Conservation (phyloP, 2,329 filamentous ascomycete species). For the Penicillium griseofulvum region DNA sequence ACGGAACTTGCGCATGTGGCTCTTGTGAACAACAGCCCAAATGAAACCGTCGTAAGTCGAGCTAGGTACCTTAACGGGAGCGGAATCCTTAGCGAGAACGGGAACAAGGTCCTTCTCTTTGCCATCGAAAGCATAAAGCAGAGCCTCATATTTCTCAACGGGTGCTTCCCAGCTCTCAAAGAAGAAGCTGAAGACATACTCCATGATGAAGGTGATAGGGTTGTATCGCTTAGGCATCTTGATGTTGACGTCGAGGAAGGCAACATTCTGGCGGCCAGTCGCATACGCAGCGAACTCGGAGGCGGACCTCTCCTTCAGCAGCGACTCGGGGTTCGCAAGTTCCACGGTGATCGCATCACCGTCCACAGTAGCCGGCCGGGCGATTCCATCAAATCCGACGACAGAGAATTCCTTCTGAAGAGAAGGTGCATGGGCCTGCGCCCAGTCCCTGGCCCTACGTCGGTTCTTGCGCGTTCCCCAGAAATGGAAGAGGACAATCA, state of each 20-base stretch:
- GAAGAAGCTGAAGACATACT: constrained; percentile 70
- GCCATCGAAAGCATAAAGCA: constrained; percentile 86
- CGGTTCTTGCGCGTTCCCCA: constrained; percentile 79
- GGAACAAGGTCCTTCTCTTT: constrained; percentile 78
- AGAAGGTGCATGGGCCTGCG: constrained; percentile 67
- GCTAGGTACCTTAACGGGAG: constrained; percentile 49
- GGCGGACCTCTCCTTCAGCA: constrained; percentile 82
- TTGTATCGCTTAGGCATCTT: constrained; percentile 84
- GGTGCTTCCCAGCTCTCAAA: constrained; percentile 72
- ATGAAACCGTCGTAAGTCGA: constrained; percentile 84
- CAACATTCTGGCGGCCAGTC: constrained; percentile 87
- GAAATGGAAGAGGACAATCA: constrained; percentile 76
- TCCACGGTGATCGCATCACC: constrained; percentile 42
- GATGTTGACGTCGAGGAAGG: constrained; percentile 83
- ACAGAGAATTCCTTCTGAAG: constrained; percentile 80
- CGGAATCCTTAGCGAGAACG: constrained; percentile 61
- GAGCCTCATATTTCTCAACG: constrained; percentile 70
- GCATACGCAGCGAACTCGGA: constrained; percentile 86
- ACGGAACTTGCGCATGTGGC: constrained; percentile 81
- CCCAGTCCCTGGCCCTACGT: constrained; percentile 76
- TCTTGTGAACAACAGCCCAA: constrained; percentile 94
- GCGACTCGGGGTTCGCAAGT: constrained; percentile 51
- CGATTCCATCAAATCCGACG: constrained; percentile 70
- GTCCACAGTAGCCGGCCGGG: constrained; percentile 46
- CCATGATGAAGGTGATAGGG: constrained; percentile 65